phyloP scores from a whole-genome alignment of 179 eudicot species.

The Silene noctiflora region DNA sequence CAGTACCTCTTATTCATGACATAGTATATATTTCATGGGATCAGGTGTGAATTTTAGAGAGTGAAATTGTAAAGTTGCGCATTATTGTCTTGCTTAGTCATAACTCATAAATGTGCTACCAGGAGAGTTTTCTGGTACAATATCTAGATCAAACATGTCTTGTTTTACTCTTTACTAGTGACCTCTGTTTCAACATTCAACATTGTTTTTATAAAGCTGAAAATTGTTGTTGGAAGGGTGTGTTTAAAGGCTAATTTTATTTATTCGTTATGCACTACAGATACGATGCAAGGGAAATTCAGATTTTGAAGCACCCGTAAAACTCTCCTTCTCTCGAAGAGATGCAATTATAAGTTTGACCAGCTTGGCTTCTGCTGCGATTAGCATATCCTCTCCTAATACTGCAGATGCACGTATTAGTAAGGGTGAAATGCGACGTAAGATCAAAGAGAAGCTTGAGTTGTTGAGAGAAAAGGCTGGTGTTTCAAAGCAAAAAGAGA shows the following conservation, averaged over 20 bases:
- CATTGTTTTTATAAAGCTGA: neutral
- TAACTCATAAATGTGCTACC: neutral
- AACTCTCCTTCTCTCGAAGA: conserved; percentile 20
- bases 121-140: neutral
- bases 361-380: conserved; percentile 11
- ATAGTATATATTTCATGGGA: neutral
- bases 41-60: neutral
- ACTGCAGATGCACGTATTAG: conserved; percentile 44
- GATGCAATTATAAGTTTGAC: conserved; percentile 26
- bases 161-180: neutral
- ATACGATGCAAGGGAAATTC: conserved; percentile 25
- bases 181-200: neutral
- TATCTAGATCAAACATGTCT: neutral
- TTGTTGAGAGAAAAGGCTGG: conserved; percentile 44
- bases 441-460: conserved; percentile 43
- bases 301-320: conserved; percentile 12
- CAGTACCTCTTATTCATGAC: no score
- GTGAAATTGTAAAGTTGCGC: neutral
- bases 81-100: neutral
- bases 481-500: conserved; percentile 34
- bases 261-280: conserved; percentile 3
- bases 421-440: conserved; percentile 39
- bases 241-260: neutral
- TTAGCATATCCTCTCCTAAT: conserved; percentile 19
- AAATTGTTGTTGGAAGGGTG: neutral